Evolutionary conservation across 75 land plant species (phyloP).

Genomic region (Adiantum capillusveneris): DNA sequence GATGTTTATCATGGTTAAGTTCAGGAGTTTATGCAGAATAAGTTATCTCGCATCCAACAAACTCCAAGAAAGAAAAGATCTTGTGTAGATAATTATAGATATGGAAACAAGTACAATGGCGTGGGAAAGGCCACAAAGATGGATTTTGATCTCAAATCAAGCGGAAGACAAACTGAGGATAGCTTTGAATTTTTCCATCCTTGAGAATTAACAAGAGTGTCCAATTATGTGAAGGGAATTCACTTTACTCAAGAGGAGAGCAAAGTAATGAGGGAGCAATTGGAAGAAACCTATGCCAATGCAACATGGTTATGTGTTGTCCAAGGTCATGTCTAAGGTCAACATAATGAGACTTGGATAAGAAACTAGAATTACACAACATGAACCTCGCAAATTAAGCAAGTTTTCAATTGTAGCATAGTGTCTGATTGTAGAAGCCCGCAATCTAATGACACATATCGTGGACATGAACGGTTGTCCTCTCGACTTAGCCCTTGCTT

Average conservation of each 20-base stretch:
- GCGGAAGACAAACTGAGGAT: conserved; percentile 55
- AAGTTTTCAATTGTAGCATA: neutral
- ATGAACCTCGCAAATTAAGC: neutral
- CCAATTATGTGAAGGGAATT: too few species aligned
- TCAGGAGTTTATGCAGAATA: conserved; percentile 97
- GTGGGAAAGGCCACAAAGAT: conserved; percentile 76
- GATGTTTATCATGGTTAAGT: conserved; percentile 96
- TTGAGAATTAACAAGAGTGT: too few species aligned
- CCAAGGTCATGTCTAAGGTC: too few species aligned
- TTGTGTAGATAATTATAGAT: conserved; percentile 79
- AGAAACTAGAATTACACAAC: too few species aligned
- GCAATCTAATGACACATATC: neutral
- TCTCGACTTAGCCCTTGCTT: too few species aligned
- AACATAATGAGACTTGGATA: too few species aligned
- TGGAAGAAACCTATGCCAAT: too few species aligned
- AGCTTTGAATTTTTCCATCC: conserved; percentile 54
- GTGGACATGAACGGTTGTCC: neutral
- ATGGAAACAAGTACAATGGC: conserved; percentile 95
- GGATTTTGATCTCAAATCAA: conserved; percentile 40
- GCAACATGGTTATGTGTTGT: too few species aligned
- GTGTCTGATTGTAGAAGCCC: neutral
- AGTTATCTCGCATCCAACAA: conserved; percentile 66
- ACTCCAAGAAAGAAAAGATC: conserved; percentile 85
- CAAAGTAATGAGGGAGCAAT: too few species aligned
- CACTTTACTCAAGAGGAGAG: too few species aligned